Base-by-base conservation (phyloP, 2,329 filamentous ascomycete species). In the Lasiodiplodia hormozganensis region DNA sequence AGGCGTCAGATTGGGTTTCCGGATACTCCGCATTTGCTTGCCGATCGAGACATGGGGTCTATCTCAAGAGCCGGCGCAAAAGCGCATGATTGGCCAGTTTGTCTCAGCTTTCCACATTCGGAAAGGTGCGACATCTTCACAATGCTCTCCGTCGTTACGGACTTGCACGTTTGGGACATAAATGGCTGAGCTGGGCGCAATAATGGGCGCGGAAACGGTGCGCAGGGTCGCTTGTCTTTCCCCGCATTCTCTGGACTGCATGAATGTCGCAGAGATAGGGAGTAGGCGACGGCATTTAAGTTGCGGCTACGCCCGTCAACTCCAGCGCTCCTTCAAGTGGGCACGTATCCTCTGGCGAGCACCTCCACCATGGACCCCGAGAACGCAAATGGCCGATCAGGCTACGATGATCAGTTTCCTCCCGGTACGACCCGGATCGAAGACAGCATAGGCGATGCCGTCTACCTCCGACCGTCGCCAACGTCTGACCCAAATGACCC, bases 401-500 rank as follows among this genome's bases (percentile, higher is more conserved):
- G 43, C 43, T 62, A 53, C 62, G 38, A 54, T 5, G 62, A 43
- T 11, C 62, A 53, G 11, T 43, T 57, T 21, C 51, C 64, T 25
- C 64, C 53, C 23, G 64, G 53, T 6, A 58, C 51, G 8, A 56
- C 53, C 34, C 38, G 64, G 40, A 49, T 56, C 11, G 64, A 67
- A n/a, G 64, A 58, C 36, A 52, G 40, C 11, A 14, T 34, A 3
- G 53, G 64, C 2, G 64, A 67, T 49, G 52, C 36, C 14, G 53
- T 67, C 11, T 56, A 54, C 52, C 64, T 67, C 21, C 23, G 34
- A 18, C 64, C 64, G 4, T 58, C 51, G 23, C 64, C 64, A 2
- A 67, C 64, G 2, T 47, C 51, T 40, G 74, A 81, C 69, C 79
- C 79, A 12, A 82, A 80, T 64, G 76, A 80, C 68, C 79, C 80